phyloP scores from a whole-genome alignment of 1,139 yeast genomes.

The Blastobotrys aristatus region DNA sequence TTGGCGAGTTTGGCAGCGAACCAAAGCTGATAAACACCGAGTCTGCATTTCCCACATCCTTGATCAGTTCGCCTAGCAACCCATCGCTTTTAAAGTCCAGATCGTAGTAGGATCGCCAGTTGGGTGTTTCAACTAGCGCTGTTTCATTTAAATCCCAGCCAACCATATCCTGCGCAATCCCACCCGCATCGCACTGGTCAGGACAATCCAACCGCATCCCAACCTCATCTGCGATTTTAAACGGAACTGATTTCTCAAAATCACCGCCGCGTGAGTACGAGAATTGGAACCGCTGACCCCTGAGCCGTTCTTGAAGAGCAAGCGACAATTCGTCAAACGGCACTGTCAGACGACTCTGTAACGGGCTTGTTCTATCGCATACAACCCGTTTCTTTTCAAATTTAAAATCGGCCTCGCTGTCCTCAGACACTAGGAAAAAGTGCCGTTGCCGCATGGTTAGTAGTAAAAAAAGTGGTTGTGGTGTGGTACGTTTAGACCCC shows the following conservation, averaged over 20 bases:
- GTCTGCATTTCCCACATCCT: conserved; percentile 12
- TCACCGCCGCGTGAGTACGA: conserved; percentile 23
- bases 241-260: conserved; percentile 25
- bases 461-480: background rate
- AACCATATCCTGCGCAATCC: conserved; percentile 8
- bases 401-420: conserved; percentile 17
- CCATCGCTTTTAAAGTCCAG: background rate
- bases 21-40: conserved; percentile 27
- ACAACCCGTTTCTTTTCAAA: conserved; percentile 14
- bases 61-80: background rate
- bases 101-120: conserved; percentile 25
- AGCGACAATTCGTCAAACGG: conserved; percentile 18
- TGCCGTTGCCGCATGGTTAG: conserved; percentile 21
- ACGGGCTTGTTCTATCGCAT: conserved; percentile 19
- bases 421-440: conserved; percentile 25
- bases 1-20: conserved; percentile 23
- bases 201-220: conserved; percentile 28
- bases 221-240: conserved; percentile 27
- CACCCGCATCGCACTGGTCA: conserved; percentile 13
- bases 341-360: conserved; percentile 26
- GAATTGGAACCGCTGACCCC: conserved; percentile 20
- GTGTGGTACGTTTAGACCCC: background rate
- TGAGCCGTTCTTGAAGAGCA: conserved; percentile 7
- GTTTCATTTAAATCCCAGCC: conserved; percentile 10
- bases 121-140: conserved; percentile 22